Percentiles rank a stretch among this genome's conserved stretches.
phyloP scores from a whole-genome alignment of 345 rosid genomes.

The Schrenkiella parvula region DNA sequence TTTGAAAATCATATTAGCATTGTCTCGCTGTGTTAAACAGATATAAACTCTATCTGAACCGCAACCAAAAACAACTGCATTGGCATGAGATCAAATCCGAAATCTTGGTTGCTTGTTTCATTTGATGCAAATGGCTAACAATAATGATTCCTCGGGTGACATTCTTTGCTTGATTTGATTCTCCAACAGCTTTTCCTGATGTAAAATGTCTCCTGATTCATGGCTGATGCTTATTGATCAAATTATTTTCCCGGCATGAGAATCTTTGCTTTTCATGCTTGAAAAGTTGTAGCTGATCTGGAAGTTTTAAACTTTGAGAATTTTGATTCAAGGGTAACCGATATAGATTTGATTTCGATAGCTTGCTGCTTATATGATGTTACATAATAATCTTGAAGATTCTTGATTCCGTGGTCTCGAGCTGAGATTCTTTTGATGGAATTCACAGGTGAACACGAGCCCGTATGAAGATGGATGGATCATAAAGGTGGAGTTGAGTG shows the following conservation, averaged over 20 bases:
- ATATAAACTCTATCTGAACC: background rate
- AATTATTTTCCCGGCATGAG: background rate
- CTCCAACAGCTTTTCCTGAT: background rate
- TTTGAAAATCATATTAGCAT: background rate
- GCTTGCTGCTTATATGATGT: background rate
- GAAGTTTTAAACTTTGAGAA: background rate
- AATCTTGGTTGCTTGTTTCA: background rate
- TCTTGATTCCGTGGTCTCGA: background rate
- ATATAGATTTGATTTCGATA: background rate
- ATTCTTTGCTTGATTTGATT: background rate
- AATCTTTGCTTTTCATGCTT: background rate
- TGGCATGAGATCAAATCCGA: background rate
- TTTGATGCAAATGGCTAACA: background rate
- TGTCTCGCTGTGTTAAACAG: background rate
- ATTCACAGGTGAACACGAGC: constrained; percentile 67
- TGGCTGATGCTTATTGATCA: background rate
- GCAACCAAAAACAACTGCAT: background rate
- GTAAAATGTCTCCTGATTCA: background rate
- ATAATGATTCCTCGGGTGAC: background rate
- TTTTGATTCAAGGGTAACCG: background rate
- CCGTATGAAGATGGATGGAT: constrained; percentile 90
- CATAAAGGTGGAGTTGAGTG: constrained; percentile 63
- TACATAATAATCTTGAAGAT: background rate
- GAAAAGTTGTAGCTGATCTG: background rate
- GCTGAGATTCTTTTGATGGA: background rate